Evolutionary conservation across 306 rosid genomes (phyloP), one percentile per base, ranked within the genome.

Genomic region (Rosa multiflora): DNA sequence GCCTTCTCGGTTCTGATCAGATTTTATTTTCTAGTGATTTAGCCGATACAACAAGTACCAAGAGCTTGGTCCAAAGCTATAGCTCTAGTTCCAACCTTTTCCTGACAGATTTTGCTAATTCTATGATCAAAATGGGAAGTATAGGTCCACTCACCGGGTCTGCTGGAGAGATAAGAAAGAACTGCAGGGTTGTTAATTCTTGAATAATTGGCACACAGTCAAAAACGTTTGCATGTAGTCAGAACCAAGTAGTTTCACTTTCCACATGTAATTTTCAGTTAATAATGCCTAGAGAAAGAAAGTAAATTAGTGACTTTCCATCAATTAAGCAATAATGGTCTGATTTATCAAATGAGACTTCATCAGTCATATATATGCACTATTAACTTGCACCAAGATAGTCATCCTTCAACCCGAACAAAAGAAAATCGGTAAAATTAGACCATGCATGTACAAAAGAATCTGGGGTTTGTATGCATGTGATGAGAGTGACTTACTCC

Each of bases 111-210:
- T 95, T 95, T 78, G 87, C 18, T 2, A 89, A 80, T 59, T 87
- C 97, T 74, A 91, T 95, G 97, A 85, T 91, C 81, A 95, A 70
- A 74, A 92, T 95, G 99, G 99, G 90, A 21, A 95, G 87, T 69
- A 88, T 89, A 2, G 83, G 76, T 61, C 91, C 91, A 1, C 87
- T 87, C 49, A 88, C 88, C 1, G 96, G 96, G 14, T 83, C 97
- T 49, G 76, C 72, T 76, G 97, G 99, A 67, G 82, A 95, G 90
- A 90, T 95, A 75, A 82, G 98, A 79, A 88, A 77, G 80, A 95
- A 83, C 20, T 95, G 98, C 73, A 83, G 98, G 78, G 87, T 81
- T 11, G 56, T 84, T 47, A 92, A 88, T 79, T 89, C 83, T 4
- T 79, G 66, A 43, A 9, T 26, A 21, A 44, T 20, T 6, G 46